Conservation (phyloP, 345 rosid species). For the Camelina neglecta region DNA sequence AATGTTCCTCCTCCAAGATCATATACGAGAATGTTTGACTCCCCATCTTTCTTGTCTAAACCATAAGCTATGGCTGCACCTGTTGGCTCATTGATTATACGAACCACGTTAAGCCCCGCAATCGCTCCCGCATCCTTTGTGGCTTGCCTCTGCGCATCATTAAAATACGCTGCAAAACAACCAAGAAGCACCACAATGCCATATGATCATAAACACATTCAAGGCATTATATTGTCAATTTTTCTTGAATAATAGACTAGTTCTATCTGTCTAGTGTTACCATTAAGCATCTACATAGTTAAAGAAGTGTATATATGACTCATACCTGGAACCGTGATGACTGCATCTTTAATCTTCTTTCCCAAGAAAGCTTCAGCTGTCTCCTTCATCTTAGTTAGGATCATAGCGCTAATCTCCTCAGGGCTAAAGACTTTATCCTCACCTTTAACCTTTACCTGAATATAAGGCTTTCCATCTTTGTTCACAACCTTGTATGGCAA, state of each 20-base stretch:
- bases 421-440: slow-evolving; percentile 64
- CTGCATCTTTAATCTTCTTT: slow-evolving; percentile 58
- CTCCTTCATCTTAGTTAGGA: slow-evolving; percentile 62
- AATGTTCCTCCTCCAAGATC: slow-evolving; percentile 69
- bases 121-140: slow-evolving; percentile 61
- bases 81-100: slow-evolving; percentile 66
- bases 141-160: slow-evolving; percentile 61
- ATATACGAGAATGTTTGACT: slow-evolving; percentile 53
- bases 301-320: not conserved
- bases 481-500: slow-evolving; percentile 61
- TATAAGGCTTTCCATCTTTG: slow-evolving; percentile 46
- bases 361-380: slow-evolving; percentile 67
- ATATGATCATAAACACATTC: not conserved
- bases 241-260: not conserved
- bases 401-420: slow-evolving; percentile 68
- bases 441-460: slow-evolving; percentile 52
- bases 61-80: slow-evolving; percentile 69
- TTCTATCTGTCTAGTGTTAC: not conserved
- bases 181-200: not conserved
- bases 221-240: not conserved
- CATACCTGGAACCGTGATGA: slow-evolving; percentile 59
- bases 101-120: slow-evolving; percentile 54
- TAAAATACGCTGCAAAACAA: slow-evolving; percentile 48
- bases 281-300: not conserved
- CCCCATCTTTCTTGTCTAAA: slow-evolving; percentile 54